phyloP scores from a whole-genome alignment of 192 early-diverging fungal genomes.

The Coemansia sp. region DNA sequence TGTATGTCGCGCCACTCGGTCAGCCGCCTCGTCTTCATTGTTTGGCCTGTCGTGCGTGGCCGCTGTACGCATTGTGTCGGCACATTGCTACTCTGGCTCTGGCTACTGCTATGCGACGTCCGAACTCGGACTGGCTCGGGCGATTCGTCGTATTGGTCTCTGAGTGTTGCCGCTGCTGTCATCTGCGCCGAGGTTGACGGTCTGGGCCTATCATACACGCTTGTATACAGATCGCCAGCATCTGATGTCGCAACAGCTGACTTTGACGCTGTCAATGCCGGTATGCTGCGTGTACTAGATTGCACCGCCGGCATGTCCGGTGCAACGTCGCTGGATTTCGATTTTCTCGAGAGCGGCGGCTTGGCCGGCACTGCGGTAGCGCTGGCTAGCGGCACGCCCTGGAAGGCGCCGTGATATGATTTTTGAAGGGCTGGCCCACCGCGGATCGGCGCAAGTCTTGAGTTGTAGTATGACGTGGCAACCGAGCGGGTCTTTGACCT shows the following conservation, averaged over 20 bases:
- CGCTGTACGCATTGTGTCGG: constrained; percentile 14
- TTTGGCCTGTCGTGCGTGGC: constrained; percentile 26
- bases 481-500: not conserved
- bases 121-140: not conserved
- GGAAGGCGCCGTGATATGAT: constrained; percentile 27
- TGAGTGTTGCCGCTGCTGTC: not conserved
- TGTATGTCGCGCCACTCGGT: constrained; percentile 54
- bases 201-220: constrained; percentile 1
- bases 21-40: constrained; percentile 9
- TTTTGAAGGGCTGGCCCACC: constrained; percentile 19
- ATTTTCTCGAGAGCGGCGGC: not conserved
- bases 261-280: not conserved
- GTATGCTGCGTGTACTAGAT: not conserved
- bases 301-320: not conserved
- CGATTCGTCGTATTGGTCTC: not conserved
- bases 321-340: not conserved
- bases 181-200: constrained; percentile 16
- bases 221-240: not conserved
- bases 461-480: constrained; percentile 36
- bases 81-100: not conserved
- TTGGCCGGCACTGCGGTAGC: not conserved
- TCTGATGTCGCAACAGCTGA: not conserved
- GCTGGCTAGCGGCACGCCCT: constrained; percentile 37
- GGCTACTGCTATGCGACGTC: constrained; percentile 5
- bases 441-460: constrained; percentile 31